Base-by-base conservation (phyloP, 1,284 basidiomycete genomes). In the Phylloboletellus chloephorus region DNA sequence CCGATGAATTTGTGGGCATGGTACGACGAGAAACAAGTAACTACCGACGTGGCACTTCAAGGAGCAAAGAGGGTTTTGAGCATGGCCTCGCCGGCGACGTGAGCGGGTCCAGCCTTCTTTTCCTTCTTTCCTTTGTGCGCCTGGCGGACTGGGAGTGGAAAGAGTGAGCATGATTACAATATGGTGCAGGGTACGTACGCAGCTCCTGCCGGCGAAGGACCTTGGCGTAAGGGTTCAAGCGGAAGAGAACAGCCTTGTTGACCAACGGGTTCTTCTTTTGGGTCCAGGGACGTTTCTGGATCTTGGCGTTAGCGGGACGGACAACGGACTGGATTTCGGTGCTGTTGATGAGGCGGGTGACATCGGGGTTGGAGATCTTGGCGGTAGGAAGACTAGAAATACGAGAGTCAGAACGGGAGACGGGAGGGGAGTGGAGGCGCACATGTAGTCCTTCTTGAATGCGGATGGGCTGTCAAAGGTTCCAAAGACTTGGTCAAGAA, bases 151-250 rank as follows among this genome's bases (percentile, higher is more conserved):
- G 52, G 39, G 50, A n/a, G 47, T 23, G 29, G 11, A 49, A 48
- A 35, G 41, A 25, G 23, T 47, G 12, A 50, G 44, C 1, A 5
- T 30, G 12, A 3, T 29, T 0, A 13, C 1, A n/a, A 17, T 31
- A 22, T 5, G 17, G 25, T 24, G 33, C 12, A n/a, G 11, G 33
- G 26, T 30, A 84, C 85, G 45, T 66, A 88, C 84, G 74, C 51
- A 93, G 69, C 65, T 94, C 89, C 65, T 92, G 87, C 60, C 86
- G 77, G 67, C 89, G 85, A 60, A 92, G 68, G 42, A 86, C 87
- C 80, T 94, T 96, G 63, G 95, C 95, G 73, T 99, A 98, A 43
- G 96, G 96, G 82, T 99, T 99, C 72, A 99, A 81, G 60, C 94
- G 86, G 92, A 95, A 97, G 65, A 99, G 82, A 58, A 97, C 76